Percentiles rank a stretch among this genome's conserved stretches.
Evolutionary conservation across 2,329 filamentous ascomycete species (phyloP).

Genomic region (Calonectria honghensis): DNA sequence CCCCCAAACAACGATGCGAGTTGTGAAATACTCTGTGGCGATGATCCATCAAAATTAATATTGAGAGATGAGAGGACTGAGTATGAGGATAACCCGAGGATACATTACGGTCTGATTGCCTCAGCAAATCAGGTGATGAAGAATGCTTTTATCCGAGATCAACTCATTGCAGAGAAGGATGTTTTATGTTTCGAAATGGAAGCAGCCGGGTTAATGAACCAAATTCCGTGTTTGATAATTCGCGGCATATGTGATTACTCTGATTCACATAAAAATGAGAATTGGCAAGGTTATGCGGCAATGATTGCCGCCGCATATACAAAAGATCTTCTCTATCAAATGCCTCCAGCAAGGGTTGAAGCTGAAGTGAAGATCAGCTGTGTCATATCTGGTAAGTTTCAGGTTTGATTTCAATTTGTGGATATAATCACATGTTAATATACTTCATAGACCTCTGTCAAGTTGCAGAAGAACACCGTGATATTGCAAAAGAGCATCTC

Average conservation of each 20-base stretch:
- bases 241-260: not conserved
- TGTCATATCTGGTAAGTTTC: not conserved
- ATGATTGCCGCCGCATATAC: slow-evolving; percentile 10
- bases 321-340: not conserved
- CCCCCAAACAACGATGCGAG: not conserved
- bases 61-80: not conserved
- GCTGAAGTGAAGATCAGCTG: not conserved
- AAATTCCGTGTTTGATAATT: not conserved
- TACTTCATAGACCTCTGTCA: not conserved
- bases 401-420: not conserved
- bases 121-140: not conserved
- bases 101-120: not conserved
- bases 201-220: not conserved
- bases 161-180: slow-evolving; percentile 43
- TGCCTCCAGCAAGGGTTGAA: rapidly evolving
- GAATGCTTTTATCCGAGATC: slow-evolving; percentile 47
- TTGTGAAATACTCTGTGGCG: not conserved
- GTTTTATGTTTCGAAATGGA: slow-evolving; percentile 58
- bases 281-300: not conserved
- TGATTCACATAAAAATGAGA: not conserved
- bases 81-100: not conserved
- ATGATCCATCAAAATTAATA: not conserved
- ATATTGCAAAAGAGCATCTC: not conserved
- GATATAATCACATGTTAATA: not conserved
- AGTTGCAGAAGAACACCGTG: not conserved